Evolutionary conservation across 2,329 filamentous ascomycete genomes (phyloP), one percentile per base, ranked within the genome.

Genomic region (Thielaviopsis populi): DNA sequence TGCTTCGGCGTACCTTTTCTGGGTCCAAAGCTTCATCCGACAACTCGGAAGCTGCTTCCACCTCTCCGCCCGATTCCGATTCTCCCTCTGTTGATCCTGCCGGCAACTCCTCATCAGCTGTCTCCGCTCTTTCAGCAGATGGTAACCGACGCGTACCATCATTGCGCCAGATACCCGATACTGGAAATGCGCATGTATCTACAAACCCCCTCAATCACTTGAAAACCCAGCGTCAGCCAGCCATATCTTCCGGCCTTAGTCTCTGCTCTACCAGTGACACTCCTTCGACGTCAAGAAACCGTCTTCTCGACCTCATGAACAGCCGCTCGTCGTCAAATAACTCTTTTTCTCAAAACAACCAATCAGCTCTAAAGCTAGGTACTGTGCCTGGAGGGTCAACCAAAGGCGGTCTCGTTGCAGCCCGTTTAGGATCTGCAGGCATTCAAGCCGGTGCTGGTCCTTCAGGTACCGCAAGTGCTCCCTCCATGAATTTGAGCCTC

Each of bases 1-100:
- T 61, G 50, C 43, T 61, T 17, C 62, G 59, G 27, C 61, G 64
- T 24, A 65, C 64, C 30, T 65, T 61, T 30, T 63, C 60, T 5
- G 64, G 64, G 15, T 54, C 50, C 40, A 62, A 62, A 24, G 27
- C 48, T 4, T 40, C 59, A 7, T 40, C 60, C 15, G 41, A 48
- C 13, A 46, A 61, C 42, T 53, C 53, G 4, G 64, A 65, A 13
- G 11, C 59, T 50, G 41, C 59, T 48, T 46, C 60, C 27, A 8
- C 63, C 59, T 58, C 50, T 48, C n/a, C 40, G n/a, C 11, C 22
- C 19, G 46, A 17, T 24, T 46, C 46, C 30, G 54, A 15, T 17
- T 53, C 61, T 6, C 24, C 61, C 17, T 56, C 64, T 33, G 22
- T 17, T 19, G 61, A 65, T 27, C 19, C 22, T 17, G 42, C 40